Base-by-base conservation (phyloP, 352 stramenopile species). In the Globisporangium sylvaticum region DNA sequence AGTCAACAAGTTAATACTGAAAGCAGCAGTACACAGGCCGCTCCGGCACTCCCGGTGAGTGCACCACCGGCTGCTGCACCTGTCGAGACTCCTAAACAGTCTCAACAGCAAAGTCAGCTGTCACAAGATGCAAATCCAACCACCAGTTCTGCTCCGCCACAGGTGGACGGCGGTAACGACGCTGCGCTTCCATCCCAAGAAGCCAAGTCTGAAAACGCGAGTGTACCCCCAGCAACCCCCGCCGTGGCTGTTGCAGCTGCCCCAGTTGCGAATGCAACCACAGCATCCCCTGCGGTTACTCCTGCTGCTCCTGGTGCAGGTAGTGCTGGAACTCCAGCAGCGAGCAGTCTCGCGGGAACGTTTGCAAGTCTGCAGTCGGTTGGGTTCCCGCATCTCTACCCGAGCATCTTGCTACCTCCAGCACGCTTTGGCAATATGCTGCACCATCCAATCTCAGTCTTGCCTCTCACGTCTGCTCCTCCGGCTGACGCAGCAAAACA, bases 341-440 rank as follows among this genome's bases (percentile, higher is more conserved):
- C 60, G 48, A 44, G 48, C 31, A 54, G 20, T 50, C 42, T 64
- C 22, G 61, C 55, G 25, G 66, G 69, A 56, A 68, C 72, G 22
- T 61, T 79, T 65, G 68, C 72, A 27, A 58, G 63, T 22, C 76
- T 84, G 58, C 74, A 83, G 39, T 73, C 65, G 7, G 34, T 79
- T 42, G 67, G 66, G 0, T 81, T 90, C 32, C 73, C 78, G 14
- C 78, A 80, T 27, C 76, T 80, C 42, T 87, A 91, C 29, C 82
- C 84, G 32, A 91, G 79, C 62, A 90, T 91, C 37, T 54, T 92
- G 32, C 71, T 91, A 50, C 71, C 68, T 1, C 58, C 65, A 44
- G 27, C 44, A 25, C 64, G 68, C 58, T 68, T 58, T 27, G 50
- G 58, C 15, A 72, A 54, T 58, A 70, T 60, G 14, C 32, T 62